phyloP scores from a whole-genome alignment of 345 rosid species.

The Sonneratia caseolaris region DNA sequence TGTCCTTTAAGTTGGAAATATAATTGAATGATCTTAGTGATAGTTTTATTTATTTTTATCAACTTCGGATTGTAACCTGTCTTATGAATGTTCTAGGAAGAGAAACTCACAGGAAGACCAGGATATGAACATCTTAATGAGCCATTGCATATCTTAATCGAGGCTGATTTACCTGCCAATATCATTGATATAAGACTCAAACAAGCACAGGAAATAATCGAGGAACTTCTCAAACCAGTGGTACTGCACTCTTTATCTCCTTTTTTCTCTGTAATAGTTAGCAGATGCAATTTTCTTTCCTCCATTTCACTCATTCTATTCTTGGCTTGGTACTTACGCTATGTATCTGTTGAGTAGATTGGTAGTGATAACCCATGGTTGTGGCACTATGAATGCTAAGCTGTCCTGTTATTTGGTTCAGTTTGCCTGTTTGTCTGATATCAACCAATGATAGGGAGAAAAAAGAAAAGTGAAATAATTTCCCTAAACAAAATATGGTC shows the following conservation, averaged over 20 bases:
- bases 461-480: not conserved
- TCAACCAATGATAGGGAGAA: not conserved
- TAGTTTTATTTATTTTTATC: not conserved
- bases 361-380: too few relatives aligned
- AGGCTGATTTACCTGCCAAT: slow-evolving; percentile 41
- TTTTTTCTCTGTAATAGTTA: not conserved
- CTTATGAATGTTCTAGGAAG: slow-evolving; percentile 21
- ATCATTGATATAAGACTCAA: slow-evolving; percentile 35
- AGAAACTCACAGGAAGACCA: slow-evolving; percentile 36
- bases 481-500: not conserved
- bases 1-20: not conserved
- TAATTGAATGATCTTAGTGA: too few relatives aligned
- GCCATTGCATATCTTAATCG: slow-evolving; percentile 40
- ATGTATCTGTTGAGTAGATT: too few relatives aligned
- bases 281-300: not conserved
- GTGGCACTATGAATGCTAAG: too few relatives aligned
- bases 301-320: not conserved
- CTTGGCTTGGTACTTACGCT: too few relatives aligned
- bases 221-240: slow-evolving; percentile 75
- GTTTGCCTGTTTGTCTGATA: not conserved
- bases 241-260: slow-evolving; percentile 27
- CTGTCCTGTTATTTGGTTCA: not conserved
- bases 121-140: slow-evolving; percentile 46
- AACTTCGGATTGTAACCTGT: not conserved
- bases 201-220: slow-evolving; percentile 37